Percentiles rank a stretch among this genome's conserved stretches.
Evolutionary conservation across 1,284 basidiomycete genomes (phyloP).

Genomic region (Ustilago nuda): DNA sequence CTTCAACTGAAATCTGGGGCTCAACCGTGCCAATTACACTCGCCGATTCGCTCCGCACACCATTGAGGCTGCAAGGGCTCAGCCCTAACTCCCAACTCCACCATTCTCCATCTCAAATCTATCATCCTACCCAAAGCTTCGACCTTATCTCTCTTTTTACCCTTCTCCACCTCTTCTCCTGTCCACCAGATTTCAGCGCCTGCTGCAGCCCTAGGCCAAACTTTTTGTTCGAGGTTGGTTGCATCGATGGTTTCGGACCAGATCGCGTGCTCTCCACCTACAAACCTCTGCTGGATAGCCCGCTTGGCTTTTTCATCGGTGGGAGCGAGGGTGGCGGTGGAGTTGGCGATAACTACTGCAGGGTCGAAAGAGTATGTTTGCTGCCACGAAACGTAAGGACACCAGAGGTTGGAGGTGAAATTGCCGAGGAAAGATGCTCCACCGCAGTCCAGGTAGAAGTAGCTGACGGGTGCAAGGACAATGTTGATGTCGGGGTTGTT

Average conservation of each 20-base stretch:
- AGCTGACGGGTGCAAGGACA: constrained; percentile 73
- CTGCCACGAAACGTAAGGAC: constrained; percentile 32
- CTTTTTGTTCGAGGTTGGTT: constrained; percentile 77
- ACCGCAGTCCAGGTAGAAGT: constrained; percentile 80
- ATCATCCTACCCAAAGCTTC: constrained; percentile 81
- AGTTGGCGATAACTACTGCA: constrained; percentile 34
- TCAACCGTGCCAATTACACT: constrained; percentile 56
- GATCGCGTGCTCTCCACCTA: constrained; percentile 79
- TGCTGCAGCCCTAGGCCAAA: constrained; percentile 82
- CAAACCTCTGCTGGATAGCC: constrained; percentile 71
- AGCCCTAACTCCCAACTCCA: constrained; percentile 77
- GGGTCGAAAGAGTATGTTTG: constrained; percentile 81
- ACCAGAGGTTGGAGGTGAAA: constrained; percentile 74
- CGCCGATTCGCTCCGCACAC: constrained; percentile 73
- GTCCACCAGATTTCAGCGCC: constrained; percentile 86
- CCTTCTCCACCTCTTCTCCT: constrained; percentile 71
- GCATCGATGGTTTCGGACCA: constrained; percentile 83
- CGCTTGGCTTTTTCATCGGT: background rate
- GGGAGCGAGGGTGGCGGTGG: constrained; percentile 5
- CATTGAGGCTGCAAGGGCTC: constrained; percentile 82
- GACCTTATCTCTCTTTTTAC: constrained; percentile 71
- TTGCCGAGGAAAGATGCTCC: constrained; percentile 82
- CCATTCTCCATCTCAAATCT: constrained; percentile 76
- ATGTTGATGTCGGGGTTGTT: constrained; percentile 78
- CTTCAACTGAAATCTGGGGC: background rate